phyloP scores from a whole-genome alignment of 148 eudicot species.

The Hydrangea macrophylla region DNA sequence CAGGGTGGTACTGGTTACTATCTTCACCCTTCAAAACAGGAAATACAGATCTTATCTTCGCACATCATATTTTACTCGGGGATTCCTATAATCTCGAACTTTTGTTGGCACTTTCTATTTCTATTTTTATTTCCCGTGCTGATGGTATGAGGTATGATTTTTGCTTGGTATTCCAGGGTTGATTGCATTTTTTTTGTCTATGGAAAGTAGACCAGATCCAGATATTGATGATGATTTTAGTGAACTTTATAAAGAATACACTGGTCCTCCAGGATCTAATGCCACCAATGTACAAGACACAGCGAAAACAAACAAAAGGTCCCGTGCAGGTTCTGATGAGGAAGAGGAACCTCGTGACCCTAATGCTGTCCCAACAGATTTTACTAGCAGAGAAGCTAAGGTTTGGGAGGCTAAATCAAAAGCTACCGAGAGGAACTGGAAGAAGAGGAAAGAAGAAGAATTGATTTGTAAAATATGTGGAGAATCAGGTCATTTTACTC shows the following conservation, averaged over 20 bases:
- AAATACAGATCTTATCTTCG: neutral
- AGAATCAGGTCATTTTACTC: slow-evolving; percentile 94
- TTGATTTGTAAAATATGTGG: slow-evolving; percentile 98
- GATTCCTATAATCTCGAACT: neutral
- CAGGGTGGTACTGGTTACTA: neutral
- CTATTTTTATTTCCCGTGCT: neutral
- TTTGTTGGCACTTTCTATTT: neutral
- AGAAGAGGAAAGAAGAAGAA: slow-evolving; percentile 96
- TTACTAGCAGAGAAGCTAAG: slow-evolving; percentile 97
- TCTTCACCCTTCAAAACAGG: neutral
- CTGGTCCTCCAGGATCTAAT: slow-evolving; percentile 79
- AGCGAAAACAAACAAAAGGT: slow-evolving; percentile 45
- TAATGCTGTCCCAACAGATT: slow-evolving; percentile 99
- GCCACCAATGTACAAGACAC: slow-evolving; percentile 47
- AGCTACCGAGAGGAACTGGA: slow-evolving; percentile 99
- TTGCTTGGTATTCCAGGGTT: slow-evolving; percentile 14
- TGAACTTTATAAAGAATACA: slow-evolving; percentile 91
- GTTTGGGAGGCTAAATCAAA: slow-evolving; percentile 99
- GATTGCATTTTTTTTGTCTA: slow-evolving; percentile 8
- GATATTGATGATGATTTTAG: slow-evolving; percentile 93
- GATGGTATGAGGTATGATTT: slow-evolving; percentile 2
- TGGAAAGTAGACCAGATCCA: slow-evolving; percentile 67
- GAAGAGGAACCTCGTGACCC: slow-evolving; percentile 86
- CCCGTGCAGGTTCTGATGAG: slow-evolving; percentile 68
- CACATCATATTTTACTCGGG: neutral